Base-by-base conservation (phyloP, 148 eudicot species). In the Vaccinium darrowii region DNA sequence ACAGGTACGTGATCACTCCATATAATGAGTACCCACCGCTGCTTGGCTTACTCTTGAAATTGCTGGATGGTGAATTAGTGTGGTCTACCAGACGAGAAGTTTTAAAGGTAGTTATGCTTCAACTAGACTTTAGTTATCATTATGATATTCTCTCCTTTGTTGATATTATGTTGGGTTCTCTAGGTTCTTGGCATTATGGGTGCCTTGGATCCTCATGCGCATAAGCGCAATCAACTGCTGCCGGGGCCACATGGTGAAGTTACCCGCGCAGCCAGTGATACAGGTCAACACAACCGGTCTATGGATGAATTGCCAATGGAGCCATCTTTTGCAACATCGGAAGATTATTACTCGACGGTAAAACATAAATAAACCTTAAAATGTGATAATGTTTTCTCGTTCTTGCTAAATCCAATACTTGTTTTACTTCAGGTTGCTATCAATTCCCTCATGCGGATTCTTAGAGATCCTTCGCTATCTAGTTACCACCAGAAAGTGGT, bases 141-240 rank as follows among this genome's bases (percentile, higher is more conserved):
- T 81, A 9, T 16, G 27, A n/a, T 25, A 8, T 82, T 18, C 9
- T 16, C 49, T 50, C 23, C 56, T 51, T 14, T 83, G 72, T 67
- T 84, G 15, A 76, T 82, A 10, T 56, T 84, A 14, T 83, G 71
- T 27, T 54, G 82, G 85, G 76, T 84, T 65, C 16, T 73, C 27
- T 84, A 97, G 99, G 99, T 97, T 87, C 95, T 97, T 83, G 98
- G 99, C 76, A 97, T 97, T 84, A 95, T 95, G 98, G 99, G 99
- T 82, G 99, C 99, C 84, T 88, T 95, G 83, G 99, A 97, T 88
- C 98, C 99, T 76, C 97, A 97, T 88, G 93, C 85, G 56, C 98
- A 97, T 86, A 97, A 97, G 88, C 91, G 95, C 82, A 97, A 97
- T 87, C 99, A 95, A 84, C 93, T 89, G 65, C 92, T 92, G 88